These are phyloP conservation scores for Sugiyamaella chiloensis DNA, from an alignment of 805 yeast species.

Conservation along the genomic window DNA sequence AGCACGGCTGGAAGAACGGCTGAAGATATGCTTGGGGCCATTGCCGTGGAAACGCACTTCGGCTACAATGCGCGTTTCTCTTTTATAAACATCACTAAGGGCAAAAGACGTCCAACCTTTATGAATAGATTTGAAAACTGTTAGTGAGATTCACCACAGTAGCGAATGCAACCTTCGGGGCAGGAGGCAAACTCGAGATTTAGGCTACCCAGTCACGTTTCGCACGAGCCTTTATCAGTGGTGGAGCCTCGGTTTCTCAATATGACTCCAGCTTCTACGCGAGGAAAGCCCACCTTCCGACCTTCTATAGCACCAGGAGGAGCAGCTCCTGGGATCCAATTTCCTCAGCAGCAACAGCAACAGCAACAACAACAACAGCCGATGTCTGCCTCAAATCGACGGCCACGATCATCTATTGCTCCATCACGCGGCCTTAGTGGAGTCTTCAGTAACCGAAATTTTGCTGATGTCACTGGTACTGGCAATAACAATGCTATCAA, in stretches of 20 bases:
- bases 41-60: constrained; percentile 4
- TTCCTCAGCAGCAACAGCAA: too few relatives aligned
- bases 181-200: background rate
- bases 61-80: background rate
- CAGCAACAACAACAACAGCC: constrained; percentile 8
- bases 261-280: constrained; percentile 14
- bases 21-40: too few relatives aligned
- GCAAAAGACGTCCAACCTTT: too few relatives aligned
- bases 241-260: constrained; percentile 7
- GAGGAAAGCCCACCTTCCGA: constrained; percentile 19
- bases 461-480: background rate
- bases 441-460: constrained; percentile 8
- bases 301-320: constrained; percentile 16
- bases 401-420: constrained; percentile 17
- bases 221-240: constrained; percentile 6
- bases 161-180: constrained; percentile 5
- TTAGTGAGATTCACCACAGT: too few relatives aligned
- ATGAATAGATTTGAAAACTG: too few relatives aligned
- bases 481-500: background rate
- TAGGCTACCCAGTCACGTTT: background rate
- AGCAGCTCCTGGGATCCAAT: too few relatives aligned
- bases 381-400: background rate
- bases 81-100: background rate
- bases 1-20: background rate
- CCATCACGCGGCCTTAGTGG: constrained; percentile 19